Evolutionary conservation across 441 rosid species (phyloP).

Genomic region (Erodium moschatum): DNA sequence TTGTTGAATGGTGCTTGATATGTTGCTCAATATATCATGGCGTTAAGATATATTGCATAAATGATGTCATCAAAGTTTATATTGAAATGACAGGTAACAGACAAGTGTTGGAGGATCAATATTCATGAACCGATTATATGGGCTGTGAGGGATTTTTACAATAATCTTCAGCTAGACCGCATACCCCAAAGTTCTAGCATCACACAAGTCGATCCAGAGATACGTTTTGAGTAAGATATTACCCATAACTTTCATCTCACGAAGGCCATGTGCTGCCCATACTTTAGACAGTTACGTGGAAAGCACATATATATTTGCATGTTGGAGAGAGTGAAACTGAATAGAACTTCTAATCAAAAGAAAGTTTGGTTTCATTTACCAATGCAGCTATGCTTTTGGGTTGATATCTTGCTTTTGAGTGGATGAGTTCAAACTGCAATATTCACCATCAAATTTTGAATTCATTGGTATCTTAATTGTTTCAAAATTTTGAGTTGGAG

Average conservation of each 20-base stretch:
- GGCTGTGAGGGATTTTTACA: slow-evolving; percentile 72
- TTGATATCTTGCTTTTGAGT: neutral
- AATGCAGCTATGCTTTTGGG: neutral
- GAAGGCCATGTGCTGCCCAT: slow-evolving; percentile 1
- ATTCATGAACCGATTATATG: slow-evolving; percentile 98
- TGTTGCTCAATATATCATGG: slow-evolving; percentile 15
- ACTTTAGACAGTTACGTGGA: neutral
- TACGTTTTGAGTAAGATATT: slow-evolving; percentile 65
- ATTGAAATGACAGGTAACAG: slow-evolving; percentile 57
- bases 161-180: slow-evolving; percentile 74
- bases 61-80: slow-evolving; percentile 9
- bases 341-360: neutral
- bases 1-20: slow-evolving; percentile 18
- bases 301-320: slow-evolving; percentile 3
- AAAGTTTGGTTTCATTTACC: neutral
- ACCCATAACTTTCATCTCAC: slow-evolving; percentile 15
- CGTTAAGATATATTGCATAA: slow-evolving; percentile 18
- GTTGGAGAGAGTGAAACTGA: neutral
- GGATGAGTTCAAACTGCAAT: neutral
- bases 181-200: slow-evolving; percentile 66
- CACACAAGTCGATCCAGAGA: slow-evolving; percentile 95
- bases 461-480: neutral
- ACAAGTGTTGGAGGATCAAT: slow-evolving; percentile 79
- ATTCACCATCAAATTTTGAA: slow-evolving; percentile 10
- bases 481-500: slow-evolving; percentile 14